Evolutionary conservation across 345 rosid species (phyloP), one percentile per base, ranked within the genome.

Genomic region (Sapria himalayana): DNA sequence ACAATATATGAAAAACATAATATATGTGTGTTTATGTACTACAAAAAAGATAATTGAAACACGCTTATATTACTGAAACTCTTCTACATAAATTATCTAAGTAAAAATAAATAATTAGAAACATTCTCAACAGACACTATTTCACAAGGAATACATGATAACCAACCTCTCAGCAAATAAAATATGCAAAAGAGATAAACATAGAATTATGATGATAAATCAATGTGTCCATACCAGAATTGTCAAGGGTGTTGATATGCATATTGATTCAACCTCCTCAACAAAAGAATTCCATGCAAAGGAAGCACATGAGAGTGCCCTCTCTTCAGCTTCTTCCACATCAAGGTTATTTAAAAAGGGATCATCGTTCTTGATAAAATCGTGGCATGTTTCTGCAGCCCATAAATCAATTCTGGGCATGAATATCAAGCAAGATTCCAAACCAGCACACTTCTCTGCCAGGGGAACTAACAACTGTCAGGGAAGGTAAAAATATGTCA

Each of bases 381-480:
- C 51, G 22, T 31, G 47, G 45, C 54, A 43, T 41, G 64, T 46
- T 63, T 74, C 76, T 48, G 76, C 55, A 43, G 94, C 94, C 94
- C 98, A 89, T 44, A 89, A 63, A 69, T 82, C 98, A 55, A 89
- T 69, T 66, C 93, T 65, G 27, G 98, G 94, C 93, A 82, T 70
- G 64, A 73, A 89, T 21, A 89, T 51, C 34, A 76, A 50, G 50
- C 76, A 66, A 49, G 78, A 66, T 29, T 67, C 65, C 43, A 49
- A 51, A 50, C 76, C 71, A 50, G 81, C 72, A 67, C 93, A 82
- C 74, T 74, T 89, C 71, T 63, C 98, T 89, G 74, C 59, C 62
- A 61, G 41, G 35, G 50, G 50, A 54, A 61, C 23, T 55, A 22
- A 62, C 44, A 45, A 45, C 25, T 12, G 44, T 44, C 32, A 57